These are phyloP conservation scores for Botrytis fabae DNA, from an alignment of 2,329 filamentous ascomycete genomes.

Conservation along the genomic window DNA sequence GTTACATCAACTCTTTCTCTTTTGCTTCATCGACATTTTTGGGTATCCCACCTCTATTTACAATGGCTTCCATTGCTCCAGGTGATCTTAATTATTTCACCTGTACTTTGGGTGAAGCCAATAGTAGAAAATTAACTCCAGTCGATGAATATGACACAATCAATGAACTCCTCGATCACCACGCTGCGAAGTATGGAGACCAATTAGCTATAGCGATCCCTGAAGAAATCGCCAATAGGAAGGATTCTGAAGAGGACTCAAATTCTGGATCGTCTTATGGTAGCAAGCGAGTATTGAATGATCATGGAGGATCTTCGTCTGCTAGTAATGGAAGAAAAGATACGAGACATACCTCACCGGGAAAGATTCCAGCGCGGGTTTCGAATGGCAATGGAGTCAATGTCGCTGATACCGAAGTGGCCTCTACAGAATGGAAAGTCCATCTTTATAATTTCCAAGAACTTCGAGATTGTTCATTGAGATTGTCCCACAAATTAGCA, in stretches of 20 bases:
- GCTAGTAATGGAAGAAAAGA: neutral
- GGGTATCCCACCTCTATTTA: neutral
- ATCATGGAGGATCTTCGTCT: no score
- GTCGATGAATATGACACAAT: slow-evolving; percentile 52
- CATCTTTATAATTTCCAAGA: neutral
- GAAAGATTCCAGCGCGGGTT: neutral
- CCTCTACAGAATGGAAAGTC: neutral
- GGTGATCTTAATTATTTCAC: slow-evolving; percentile 50
- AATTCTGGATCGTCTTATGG: no score
- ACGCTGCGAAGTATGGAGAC: slow-evolving; percentile 8
- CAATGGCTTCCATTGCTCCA: neutral
- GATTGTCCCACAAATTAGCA: neutral
- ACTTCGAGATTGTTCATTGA: neutral
- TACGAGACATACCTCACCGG: neutral
- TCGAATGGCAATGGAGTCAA: neutral
- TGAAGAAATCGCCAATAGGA: neutral
- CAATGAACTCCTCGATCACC: slow-evolving; percentile 49
- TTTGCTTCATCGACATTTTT: neutral
- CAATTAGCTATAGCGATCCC: slow-evolving; percentile 2
- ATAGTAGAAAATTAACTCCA: slow-evolving; percentile 43
- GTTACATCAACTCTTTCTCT: neutral
- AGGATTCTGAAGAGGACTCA: neutral
- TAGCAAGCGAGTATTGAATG: neutral
- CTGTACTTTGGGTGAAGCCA: slow-evolving; percentile 57
- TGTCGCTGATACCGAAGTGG: neutral